Evolutionary conservation across 768 basidiomycete genomes (phyloP).

Genomic region (Rhodosporidiobolus sp.): DNA sequence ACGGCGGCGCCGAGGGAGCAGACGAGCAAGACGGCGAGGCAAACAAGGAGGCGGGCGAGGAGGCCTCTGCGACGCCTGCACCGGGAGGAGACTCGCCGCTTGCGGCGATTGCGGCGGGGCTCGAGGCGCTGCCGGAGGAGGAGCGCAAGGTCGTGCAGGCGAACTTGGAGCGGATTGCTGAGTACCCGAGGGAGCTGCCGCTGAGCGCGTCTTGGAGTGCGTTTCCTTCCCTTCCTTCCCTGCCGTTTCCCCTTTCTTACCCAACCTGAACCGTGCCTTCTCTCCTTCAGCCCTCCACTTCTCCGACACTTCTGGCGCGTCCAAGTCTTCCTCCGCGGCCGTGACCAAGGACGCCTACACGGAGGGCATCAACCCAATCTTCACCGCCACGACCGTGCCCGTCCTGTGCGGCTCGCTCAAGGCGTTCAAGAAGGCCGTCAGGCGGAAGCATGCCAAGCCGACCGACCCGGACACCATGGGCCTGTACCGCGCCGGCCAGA

Average conservation of each 20-base stretch:
- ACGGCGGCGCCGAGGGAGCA: not conserved
- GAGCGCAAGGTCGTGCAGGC: constrained; percentile 14
- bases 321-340: constrained; percentile 30
- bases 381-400: constrained; percentile 24
- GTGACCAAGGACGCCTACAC: constrained; percentile 34
- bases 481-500: constrained; percentile 26
- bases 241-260: not conserved
- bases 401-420: constrained; percentile 27
- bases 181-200: constrained; percentile 35
- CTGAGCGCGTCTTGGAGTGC: constrained; percentile 36
- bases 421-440: constrained; percentile 36
- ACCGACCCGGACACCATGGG: constrained; percentile 27
- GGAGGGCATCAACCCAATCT: constrained; percentile 32
- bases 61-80: not conserved
- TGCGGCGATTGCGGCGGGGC: constrained; percentile 4
- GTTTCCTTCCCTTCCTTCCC: not conserved
- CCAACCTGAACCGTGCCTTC: too few species aligned
- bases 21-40: not conserved
- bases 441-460: constrained; percentile 17
- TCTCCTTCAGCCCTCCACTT: constrained; percentile 32
- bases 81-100: constrained; percentile 13
- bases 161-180: constrained; percentile 25
- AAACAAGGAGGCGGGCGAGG: not conserved
- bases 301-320: constrained; percentile 32
- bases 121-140: constrained; percentile 10